Evolutionary conservation across 2,329 filamentous ascomycete genomes (phyloP).

Genomic region (Ceratocystis albifundus): DNA sequence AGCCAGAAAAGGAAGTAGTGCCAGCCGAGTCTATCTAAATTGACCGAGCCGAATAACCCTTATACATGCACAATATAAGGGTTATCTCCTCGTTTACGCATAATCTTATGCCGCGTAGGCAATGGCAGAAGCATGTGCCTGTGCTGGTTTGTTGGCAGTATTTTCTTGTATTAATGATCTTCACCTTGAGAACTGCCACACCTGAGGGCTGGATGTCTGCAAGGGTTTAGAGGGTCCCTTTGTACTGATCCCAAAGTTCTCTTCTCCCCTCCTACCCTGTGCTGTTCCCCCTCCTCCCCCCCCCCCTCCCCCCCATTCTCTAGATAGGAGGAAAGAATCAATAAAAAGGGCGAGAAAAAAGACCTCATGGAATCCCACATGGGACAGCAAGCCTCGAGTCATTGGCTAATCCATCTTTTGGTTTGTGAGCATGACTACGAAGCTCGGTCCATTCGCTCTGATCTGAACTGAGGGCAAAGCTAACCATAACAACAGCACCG

Average conservation of each 20-base stretch:
- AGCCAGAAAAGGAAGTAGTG: background rate
- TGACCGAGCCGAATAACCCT: background rate
- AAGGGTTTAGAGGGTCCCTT: background rate
- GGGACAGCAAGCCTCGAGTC: background rate
- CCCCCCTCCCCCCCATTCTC: too few species aligned
- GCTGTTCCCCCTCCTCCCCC: too few species aligned
- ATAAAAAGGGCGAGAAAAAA: background rate
- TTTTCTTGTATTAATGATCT: too few species aligned
- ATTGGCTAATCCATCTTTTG: conserved; percentile 13
- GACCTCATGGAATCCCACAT: conserved; percentile 8
- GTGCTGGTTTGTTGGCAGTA: too few species aligned
- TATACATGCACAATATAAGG: accelerated
- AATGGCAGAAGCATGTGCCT: too few species aligned
- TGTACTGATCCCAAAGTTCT: background rate
- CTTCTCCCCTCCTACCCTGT: background rate
- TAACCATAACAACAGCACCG: background rate
- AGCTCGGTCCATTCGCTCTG: conserved; percentile 10
- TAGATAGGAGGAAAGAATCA: background rate
- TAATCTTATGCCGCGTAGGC: too few species aligned
- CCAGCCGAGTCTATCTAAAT: background rate
- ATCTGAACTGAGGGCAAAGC: background rate
- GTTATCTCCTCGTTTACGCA: too few species aligned
- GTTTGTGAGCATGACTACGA: background rate
- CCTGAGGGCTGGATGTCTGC: too few species aligned
- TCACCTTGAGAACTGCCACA: too few species aligned